Evolutionary conservation across 2,329 filamentous ascomycete genomes (phyloP), one percentile per base, ranked within the genome.

Genomic region (Claviceps pazoutovae): DNA sequence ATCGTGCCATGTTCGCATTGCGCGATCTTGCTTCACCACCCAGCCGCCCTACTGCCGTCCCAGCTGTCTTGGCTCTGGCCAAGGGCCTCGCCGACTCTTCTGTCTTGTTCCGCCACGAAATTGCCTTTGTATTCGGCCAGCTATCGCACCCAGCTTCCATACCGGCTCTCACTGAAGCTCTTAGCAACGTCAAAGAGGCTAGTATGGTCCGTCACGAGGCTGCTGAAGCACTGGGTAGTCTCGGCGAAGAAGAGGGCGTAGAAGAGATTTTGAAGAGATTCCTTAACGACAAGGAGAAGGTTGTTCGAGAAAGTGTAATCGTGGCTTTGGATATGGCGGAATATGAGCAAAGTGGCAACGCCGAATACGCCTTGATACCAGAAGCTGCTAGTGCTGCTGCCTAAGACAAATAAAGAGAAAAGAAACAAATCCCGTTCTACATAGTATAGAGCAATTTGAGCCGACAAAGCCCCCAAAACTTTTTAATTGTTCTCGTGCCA

Each of bases 201-300:
- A 89, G 90, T 62, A 98, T 98, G 93, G 93, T 98, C 52, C 83
- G 93, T 52, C 93, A 98, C 64, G 93, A 98, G 71, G 94, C 93
- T 48, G 93, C 94, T 1, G 93, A 98, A 71, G 93, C 93, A 23
- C 79, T 98, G 26, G 93, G 93, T 26, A 95, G 90, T 62, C 75
- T 98, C 36, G 94, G 93, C 23, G 88, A 95, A 21, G 90, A 96
- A 68, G 85, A 89, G 47, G 91, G 91, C 19, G 93, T 98, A 13
- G 90, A 96, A 64, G 87, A 88, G 52, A 84, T 82, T 4, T 66
- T 98, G 62, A 88, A 80, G 69, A 77, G 74, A 56, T 97, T 96
- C 70, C 70, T 97, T 57, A 73, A 95, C 57, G 94, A 98, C 66
- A 82, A 88, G 55, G 91, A 97, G 68, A 82, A 87, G 66, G 90